Evolutionary conservation across 108 stramenopile species (phyloP).

Genomic region (Cyclostephanos tholiformis): DNA sequence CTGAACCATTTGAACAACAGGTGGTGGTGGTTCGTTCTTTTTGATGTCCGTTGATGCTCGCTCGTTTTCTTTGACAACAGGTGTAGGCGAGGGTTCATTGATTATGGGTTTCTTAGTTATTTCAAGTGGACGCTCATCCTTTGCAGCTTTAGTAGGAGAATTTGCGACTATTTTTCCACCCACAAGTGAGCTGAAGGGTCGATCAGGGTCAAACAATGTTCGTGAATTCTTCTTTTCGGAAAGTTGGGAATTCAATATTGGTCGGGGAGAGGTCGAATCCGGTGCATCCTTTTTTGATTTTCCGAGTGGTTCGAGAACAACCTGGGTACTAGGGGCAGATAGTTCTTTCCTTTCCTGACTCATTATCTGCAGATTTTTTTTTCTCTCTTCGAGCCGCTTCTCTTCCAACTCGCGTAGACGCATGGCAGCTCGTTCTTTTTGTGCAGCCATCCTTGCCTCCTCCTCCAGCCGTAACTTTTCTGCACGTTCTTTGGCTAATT

Average conservation of each 20-base stretch:
- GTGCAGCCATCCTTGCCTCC: constrained; percentile 52
- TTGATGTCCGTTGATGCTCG: constrained; percentile 3
- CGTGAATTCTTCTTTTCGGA: constrained; percentile 5
- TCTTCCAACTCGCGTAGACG: constrained; percentile 68
- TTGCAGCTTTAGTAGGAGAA: constrained; percentile 19
- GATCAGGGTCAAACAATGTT: constrained; percentile 63
- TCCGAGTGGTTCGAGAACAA: constrained; percentile 42
- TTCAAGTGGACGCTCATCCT: constrained; percentile 14
- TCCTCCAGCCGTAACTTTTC: constrained; percentile 59
- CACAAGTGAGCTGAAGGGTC: constrained; percentile 51
- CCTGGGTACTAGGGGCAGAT: constrained; percentile 25
- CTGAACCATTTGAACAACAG: constrained; percentile 61
- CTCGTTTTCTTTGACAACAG: constrained; percentile 15
- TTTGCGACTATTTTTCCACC: constrained; percentile 34
- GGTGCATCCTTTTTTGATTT: constrained; percentile 21
- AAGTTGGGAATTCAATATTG: constrained; percentile 1
- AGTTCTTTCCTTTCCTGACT: constrained; percentile 13
- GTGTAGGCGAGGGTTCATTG: background rate
- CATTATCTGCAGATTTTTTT: constrained; percentile 11
- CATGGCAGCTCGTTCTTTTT: constrained; percentile 54
- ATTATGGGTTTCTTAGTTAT: constrained; percentile 10
- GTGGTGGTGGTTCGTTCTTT: constrained; percentile 28
- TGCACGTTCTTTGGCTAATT: constrained; percentile 68
- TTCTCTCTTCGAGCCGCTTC: constrained; percentile 52
- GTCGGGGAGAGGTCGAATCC: background rate